Percentiles rank a stretch among this genome's conserved stretches.
phyloP scores from a whole-genome alignment of 2,329 filamentous ascomycete genomes.

The Dactylellina drechsleri region DNA sequence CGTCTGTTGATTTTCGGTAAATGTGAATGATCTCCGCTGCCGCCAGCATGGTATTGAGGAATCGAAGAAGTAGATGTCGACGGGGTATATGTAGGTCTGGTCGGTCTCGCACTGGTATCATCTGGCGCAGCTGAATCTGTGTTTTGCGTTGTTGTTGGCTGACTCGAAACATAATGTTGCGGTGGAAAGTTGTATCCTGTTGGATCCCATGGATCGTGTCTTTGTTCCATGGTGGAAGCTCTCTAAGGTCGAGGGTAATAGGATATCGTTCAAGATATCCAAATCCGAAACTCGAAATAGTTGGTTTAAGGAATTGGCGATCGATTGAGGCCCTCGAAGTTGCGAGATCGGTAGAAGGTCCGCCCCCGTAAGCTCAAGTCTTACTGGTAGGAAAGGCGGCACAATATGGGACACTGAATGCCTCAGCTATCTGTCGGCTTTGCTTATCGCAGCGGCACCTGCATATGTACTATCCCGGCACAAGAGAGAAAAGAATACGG shows the following conservation, averaged over 20 bases:
- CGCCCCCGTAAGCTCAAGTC: slow-evolving; percentile 11
- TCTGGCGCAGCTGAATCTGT: slow-evolving; percentile 33
- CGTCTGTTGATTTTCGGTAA: slow-evolving; percentile 48
- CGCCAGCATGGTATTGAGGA: slow-evolving; percentile 46
- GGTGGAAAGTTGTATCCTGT: slow-evolving; percentile 40
- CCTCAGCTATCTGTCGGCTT: slow-evolving; percentile 32
- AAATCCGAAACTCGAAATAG: neutral
- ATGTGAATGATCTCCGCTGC: slow-evolving; percentile 50
- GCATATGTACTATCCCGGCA: slow-evolving; percentile 41
- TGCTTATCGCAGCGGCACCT: slow-evolving; percentile 50
- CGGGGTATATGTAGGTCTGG: slow-evolving; percentile 54
- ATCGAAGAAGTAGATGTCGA: slow-evolving; percentile 51
- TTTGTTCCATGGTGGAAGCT: slow-evolving; percentile 40
- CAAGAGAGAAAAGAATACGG: slow-evolving; percentile 8
- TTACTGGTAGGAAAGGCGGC: slow-evolving; percentile 27
- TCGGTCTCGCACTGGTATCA: slow-evolving; percentile 22
- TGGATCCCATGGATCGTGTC: slow-evolving; percentile 51
- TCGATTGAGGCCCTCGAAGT: slow-evolving; percentile 9
- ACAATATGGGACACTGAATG: slow-evolving; percentile 14
- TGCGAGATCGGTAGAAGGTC: slow-evolving; percentile 15
- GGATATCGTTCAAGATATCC: slow-evolving; percentile 13
- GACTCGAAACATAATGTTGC: slow-evolving; percentile 52
- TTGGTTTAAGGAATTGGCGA: slow-evolving; percentile 23
- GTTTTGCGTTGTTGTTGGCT: slow-evolving; percentile 54
- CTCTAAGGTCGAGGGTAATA: slow-evolving; percentile 1